Base-by-base conservation (phyloP, 176 grass and related monocot genomes). In the Carex myosuroides region DNA sequence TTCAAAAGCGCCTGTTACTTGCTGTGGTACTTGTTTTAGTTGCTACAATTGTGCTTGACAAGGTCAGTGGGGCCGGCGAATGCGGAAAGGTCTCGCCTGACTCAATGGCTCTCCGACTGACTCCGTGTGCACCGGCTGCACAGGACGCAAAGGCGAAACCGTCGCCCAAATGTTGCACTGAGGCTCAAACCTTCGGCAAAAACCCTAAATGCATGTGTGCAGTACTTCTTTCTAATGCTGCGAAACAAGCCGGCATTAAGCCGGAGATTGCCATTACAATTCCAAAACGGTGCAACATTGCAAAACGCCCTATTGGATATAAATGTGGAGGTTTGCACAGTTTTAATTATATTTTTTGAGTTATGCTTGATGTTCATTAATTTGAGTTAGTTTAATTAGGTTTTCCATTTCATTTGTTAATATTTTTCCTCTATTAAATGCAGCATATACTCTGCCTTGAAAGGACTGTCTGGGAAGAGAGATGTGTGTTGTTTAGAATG, bases 271-370 rank as follows among this genome's bases (percentile, higher is more conserved):
- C 92, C 67, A 92, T 94, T 61, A 92, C 90, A 50, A 90, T 94
- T 83, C 90, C 92, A 66, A 94, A 94, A 80, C 87, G 92, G 62
- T 94, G 90, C 88, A 90, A 90, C 80, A 26, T 92, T 80, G 90
- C 17, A 52, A 86, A 92, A 50, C 88, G 90, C 88, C 88, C 90
- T 0, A 37, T 92, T 60, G 86, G 92, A 11, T 94, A 92, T 82
- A 94, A 94, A 87, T 94, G 92, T 62, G 90, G 88, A 90, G 84
- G 90, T 94, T 79, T 2, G 42, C 26, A 52, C 41, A 53, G 3
- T 52, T 24, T 22, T n/a, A n/a, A n/a, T n/a, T 39, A 72, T 44
- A 50, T 50, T 16, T 46, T 46, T 46, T 8, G 26, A 32, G 26
- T 66, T 11, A 8, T 41, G 21, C 2, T 22, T 82, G 20, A 29